Base-by-base conservation (phyloP, 345 rosid species). In the Litchi chinensis region DNA sequence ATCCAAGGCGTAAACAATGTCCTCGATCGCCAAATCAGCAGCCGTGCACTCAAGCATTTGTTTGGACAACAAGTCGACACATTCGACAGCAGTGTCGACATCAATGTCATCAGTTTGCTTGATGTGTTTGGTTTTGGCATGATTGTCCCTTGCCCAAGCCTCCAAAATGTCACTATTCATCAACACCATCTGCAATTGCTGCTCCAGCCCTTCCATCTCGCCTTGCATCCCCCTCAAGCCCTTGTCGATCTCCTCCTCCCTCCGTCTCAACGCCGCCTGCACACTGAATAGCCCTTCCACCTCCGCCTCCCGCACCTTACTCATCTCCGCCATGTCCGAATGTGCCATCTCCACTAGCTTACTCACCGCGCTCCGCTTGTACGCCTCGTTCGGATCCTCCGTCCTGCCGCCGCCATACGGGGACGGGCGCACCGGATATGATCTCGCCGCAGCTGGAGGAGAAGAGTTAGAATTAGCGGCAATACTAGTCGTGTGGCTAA, bases 1-100 rank as follows among this genome's bases (percentile, higher is more conserved):
- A 50, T 96, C 99, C 81, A 94, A 75, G 0, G 95, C 78, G 77
- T 94, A 96, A 40, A 96, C 84, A 21, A 75, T 86, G 76, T 96
- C 99, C 79, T 96, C 99, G 22, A 96, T 87, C 6, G 97, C 98
- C 76, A 96, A 87, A 85, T 96, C 98, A 0, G 84, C 85, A 0
- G 95, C 83, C 7, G 94, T 87, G 60, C 90, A 90, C 24, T 93
- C 98, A 41, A 96, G 75, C 95, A 96, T 90, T 83, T 94, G 98
- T 77, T 91, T 90, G 0, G 98, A 94, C 19, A 91, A 81, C 10
- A 78, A 16, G 4, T 91, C 97, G 5, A 22, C 10, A 22, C 95
- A 96, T 5, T 88, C 88, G 28, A 94, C 93, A 0, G 88, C 90
- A 18, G 82, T 77, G 19, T 93, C 94, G 5, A 88, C 90, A 74